Base-by-base conservation (phyloP, 345 rosid genomes). In the Rhizophora mangle region DNA sequence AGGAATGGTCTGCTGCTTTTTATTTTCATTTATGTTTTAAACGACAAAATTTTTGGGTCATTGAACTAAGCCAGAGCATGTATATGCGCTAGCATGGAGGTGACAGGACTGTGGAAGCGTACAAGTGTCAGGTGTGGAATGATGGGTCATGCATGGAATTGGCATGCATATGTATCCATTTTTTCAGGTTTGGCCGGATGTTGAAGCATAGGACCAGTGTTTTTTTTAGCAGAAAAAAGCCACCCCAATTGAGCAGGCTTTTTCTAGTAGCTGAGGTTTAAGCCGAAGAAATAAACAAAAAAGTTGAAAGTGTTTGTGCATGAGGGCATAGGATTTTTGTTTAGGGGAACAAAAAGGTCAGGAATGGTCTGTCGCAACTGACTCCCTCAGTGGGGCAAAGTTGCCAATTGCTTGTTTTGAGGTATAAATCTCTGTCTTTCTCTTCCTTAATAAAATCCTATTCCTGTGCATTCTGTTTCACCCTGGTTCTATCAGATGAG, bases 281-380 rank as follows among this genome's bases (percentile, higher is more conserved):
- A 31, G 64, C 62, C 34, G 53, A 27, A n/a, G 59, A 55, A 21
- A 27, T n/a, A 6, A 31, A 6, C 5, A 10, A 19, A 24, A 31
- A 34, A 3, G 10, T 9, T 2, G 9, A 37, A 36, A 13, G 49
- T 43, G 49, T 43, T 43, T 13, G 49, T 43, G 61, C 43, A 63
- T 3, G 60, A 3, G 60, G 60, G 43, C 13, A 43, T 5, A 19
- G 69, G 53, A 65, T 72, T 59, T 32, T 56, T 24, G 77, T 74
- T 43, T 24, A 68, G 68, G 68, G 77, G 56, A 62, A 74, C 77
- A 74, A 63, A 46, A 10, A 29, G 68, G 18, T 31, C 68, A 68
- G 72, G 26, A 22, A 21, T 18, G 15, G 64, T 51, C 70, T 49
- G 22, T 47, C 65, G 27, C 61, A 68, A 63, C 73, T 74, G 78